Evolutionary conservation across 192 early-diverging fungal species (phyloP), one percentile per base, ranked within the genome.

Genomic region (Jimgerdemannia lactiflua): DNA sequence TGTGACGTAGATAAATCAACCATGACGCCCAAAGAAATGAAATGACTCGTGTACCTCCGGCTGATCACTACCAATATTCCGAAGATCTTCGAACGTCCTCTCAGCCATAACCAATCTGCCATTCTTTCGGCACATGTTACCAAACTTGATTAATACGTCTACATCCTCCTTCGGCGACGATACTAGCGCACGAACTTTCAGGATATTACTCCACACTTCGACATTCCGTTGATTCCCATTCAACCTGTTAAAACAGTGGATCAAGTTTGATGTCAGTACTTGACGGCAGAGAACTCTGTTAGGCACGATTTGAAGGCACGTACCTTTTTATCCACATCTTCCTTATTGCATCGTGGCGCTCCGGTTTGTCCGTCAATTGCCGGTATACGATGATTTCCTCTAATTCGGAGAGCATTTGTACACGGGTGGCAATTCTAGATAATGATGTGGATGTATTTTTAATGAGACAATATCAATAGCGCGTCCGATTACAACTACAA

Each of bases 361-460:
- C 91, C 0, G 89, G 87, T 40, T 96, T 91, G 71, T 98, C 94
- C 40, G 91, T 84, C 9, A 88, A 83, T 65, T 92, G 90, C 76
- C 96, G 97, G 79, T 96, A 99, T 0, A 86, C 81, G 40, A 99
- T 95, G 67, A 97, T 95, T 80, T 99, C 98, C 79, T 99, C 98
- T 69, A 99, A 80, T 80, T 99, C 98, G 0, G 95, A 94, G 75
- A 99, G 91, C 97, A 99, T 94, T 82, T 99, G 98, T 65, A 96
- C 94, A 29, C 29, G 29, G 29, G 29, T 29, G 29, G 29, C 29
- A 29, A 29, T 29, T 29, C 29, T 29, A 63, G 95, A 92, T 14
- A 99, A 95, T 4, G 98, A 90, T 18, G 83, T 80, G 66, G 29
- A 29, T 29, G 29, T 29, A 29, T 29, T n/a, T n/a, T n/a, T 29